Percentiles rank a stretch among this genome's conserved stretches.
These are phyloP conservation scores for Boletus sp. DNA, from an alignment of 1,284 basidiomycete genomes.

Conservation along the genomic window DNA sequence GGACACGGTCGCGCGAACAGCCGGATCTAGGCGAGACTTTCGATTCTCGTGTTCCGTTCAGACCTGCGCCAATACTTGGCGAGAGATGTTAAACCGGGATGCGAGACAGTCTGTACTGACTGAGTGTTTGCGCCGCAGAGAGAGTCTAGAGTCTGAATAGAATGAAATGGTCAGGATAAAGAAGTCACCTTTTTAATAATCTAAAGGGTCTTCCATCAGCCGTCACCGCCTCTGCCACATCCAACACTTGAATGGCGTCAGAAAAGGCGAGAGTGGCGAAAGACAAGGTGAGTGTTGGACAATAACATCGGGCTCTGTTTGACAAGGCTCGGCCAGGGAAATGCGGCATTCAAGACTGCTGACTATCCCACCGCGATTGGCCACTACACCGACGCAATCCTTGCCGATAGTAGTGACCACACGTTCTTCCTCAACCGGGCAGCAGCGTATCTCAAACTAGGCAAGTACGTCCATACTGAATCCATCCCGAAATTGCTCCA, in stretches of 20 bases:
- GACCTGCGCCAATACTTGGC: not conserved
- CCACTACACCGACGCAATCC: conserved; percentile 70
- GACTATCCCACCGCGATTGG: conserved; percentile 54
- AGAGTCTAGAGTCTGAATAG: no score
- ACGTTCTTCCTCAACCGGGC: conserved; percentile 77
- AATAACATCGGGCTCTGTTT: not conserved
- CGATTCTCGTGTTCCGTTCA: conserved; percentile 1
- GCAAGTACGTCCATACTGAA: conserved; percentile 58
- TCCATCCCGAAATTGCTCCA: conserved; percentile 3
- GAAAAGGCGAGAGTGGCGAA: conserved; percentile 32
- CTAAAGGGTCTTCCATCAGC: conserved; percentile 2
- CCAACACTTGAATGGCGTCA: conserved; percentile 29
- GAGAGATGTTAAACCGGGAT: not conserved
- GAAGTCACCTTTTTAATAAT: not conserved
- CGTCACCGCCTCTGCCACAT: conserved; percentile 8
- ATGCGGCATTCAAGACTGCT: conserved; percentile 52
- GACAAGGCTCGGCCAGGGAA: conserved; percentile 43
- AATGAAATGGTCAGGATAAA: no score
- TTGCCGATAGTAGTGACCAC: conserved; percentile 57
- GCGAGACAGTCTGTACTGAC: not conserved
- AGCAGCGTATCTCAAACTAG: conserved; percentile 79
- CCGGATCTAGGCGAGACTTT: not conserved
- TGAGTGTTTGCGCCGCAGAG: not conserved
- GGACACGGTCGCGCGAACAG: conserved; percentile 6
- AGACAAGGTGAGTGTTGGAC: conserved; percentile 24